These are phyloP conservation scores for Phytophthora chlamydospora DNA, from an alignment of 352 stramenopile genomes.

Conservation along the genomic window DNA sequence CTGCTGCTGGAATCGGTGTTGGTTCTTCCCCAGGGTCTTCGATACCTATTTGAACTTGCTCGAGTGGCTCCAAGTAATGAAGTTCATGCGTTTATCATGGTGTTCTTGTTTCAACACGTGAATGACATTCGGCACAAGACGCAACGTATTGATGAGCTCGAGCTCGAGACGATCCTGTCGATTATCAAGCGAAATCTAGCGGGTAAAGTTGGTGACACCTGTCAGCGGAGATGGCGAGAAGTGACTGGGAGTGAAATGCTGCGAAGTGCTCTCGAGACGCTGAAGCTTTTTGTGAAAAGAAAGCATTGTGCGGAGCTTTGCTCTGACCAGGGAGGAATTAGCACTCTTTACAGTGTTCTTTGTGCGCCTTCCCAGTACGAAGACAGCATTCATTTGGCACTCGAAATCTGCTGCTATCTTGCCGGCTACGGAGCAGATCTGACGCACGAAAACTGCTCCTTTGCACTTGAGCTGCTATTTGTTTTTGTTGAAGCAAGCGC, in stretches of 20 bases:
- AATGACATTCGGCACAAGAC: slow-evolving; percentile 34
- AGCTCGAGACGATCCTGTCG: slow-evolving; percentile 29
- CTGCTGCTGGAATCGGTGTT: slow-evolving; percentile 24
- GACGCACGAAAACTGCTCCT: slow-evolving; percentile 5
- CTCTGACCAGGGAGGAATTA: slow-evolving; percentile 27
- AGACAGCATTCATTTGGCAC: slow-evolving; percentile 21
- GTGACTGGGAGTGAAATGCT: slow-evolving; percentile 21
- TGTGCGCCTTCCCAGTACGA: slow-evolving; percentile 40
- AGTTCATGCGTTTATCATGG: slow-evolving; percentile 18
- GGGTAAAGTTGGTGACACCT: slow-evolving; percentile 15
- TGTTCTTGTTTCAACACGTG: slow-evolving; percentile 32
- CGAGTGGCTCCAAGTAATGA: slow-evolving; percentile 5
- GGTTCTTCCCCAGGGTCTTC: slow-evolving; percentile 29
- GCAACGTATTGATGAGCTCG: slow-evolving; percentile 30
- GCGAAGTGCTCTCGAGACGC: slow-evolving; percentile 27
- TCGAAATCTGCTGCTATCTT: slow-evolving; percentile 50
- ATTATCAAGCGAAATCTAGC: slow-evolving; percentile 24
- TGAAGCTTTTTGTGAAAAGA: slow-evolving; percentile 35
- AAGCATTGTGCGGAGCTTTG: slow-evolving; percentile 40
- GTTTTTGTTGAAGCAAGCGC: slow-evolving; percentile 18
- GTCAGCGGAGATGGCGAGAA: slow-evolving; percentile 3
- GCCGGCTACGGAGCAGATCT: slow-evolving; percentile 41
- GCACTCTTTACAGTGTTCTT: slow-evolving; percentile 40
- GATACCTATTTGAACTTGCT: slow-evolving; percentile 28
- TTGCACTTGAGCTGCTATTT: slow-evolving; percentile 43